A percentile compares a stretch with the other conserved stretches of the same genome.
phyloP scores from a whole-genome alignment of 139 green algal genomes.

The Micractinium sp. region DNA sequence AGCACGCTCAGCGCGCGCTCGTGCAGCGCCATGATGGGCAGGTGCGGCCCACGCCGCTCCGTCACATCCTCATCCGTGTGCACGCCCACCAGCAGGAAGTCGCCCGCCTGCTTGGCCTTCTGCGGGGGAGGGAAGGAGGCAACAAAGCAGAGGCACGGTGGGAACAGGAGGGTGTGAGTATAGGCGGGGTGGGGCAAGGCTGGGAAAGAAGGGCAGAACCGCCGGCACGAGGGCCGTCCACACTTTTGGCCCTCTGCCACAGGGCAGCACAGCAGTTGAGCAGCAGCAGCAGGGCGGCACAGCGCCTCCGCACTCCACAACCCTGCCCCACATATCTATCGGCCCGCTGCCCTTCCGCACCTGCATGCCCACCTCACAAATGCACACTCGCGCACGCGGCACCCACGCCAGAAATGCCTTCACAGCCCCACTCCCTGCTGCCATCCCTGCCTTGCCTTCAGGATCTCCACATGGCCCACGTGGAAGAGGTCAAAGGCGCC shows the following conservation, averaged over 20 bases:
- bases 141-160: background rate
- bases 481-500: slow-evolving; percentile 99
- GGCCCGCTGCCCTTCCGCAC: no score
- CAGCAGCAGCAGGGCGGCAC: no score
- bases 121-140: background rate
- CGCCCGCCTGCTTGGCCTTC: slow-evolving; percentile 79
- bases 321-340: no score
- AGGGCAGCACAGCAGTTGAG: background rate
- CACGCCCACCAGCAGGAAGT: slow-evolving; percentile 97
- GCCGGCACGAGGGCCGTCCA: background rate
- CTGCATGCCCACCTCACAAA: no score
- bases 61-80: slow-evolving; percentile 94
- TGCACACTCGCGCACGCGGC: no score
- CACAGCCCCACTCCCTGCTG: no score
- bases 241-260: background rate
- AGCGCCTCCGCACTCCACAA: no score
- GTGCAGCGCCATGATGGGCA: slow-evolving; percentile 98
- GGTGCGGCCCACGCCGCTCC: slow-evolving; percentile 79
- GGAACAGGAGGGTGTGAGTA: no score
- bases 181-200: background rate
- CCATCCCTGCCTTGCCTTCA: slow-evolving; percentile 81
- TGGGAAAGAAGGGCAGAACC: background rate
- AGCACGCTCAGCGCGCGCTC: slow-evolving; percentile 95
- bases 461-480: slow-evolving; percentile 91
- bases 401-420: no score